Conservation (phyloP, 768 basidiomycete species). For the Xanthoconium purpureum region DNA sequence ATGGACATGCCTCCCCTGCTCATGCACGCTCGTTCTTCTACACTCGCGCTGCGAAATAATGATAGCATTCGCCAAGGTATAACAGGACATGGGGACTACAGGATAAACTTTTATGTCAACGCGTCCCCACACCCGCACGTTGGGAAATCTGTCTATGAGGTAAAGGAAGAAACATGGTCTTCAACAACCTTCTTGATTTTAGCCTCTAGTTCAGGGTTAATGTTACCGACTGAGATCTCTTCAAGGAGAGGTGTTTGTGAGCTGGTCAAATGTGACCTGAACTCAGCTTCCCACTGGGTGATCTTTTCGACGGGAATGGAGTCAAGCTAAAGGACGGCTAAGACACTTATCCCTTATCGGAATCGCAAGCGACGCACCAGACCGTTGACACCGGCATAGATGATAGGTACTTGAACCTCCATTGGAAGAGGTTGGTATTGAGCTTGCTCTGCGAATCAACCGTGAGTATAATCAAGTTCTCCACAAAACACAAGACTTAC, state of each 20-base stretch:
- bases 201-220: slow-evolving; percentile 87
- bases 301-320: slow-evolving; percentile 94
- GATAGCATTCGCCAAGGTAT: slow-evolving; percentile 30
- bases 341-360: not conserved
- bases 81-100: slow-evolving; percentile 19
- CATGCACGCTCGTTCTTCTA: too few species aligned
- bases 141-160: slow-evolving; percentile 42
- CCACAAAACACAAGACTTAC: slow-evolving; percentile 38
- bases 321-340: slow-evolving; percentile 60
- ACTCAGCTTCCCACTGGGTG: slow-evolving; percentile 87
- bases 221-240: slow-evolving; percentile 79
- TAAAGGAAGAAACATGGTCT: slow-evolving; percentile 82
- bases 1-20: too few species aligned
- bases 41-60: slow-evolving; percentile 25
- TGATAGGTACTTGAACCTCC: slow-evolving; percentile 97
- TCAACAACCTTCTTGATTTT: slow-evolving; percentile 95
- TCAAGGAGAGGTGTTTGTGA: slow-evolving; percentile 73
- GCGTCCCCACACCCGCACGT: slow-evolving; percentile 15
- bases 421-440: slow-evolving; percentile 95
- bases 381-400: slow-evolving; percentile 99
- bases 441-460: slow-evolving; percentile 73
- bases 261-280: slow-evolving; percentile 81
- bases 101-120: slow-evolving; percentile 22
- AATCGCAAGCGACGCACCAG: slow-evolving; percentile 51
- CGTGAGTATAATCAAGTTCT: slow-evolving; percentile 7